These are phyloP conservation scores for Umbelopsis ramanniana DNA, from an alignment of 192 early-diverging fungal genomes.

Conservation along the genomic window DNA sequence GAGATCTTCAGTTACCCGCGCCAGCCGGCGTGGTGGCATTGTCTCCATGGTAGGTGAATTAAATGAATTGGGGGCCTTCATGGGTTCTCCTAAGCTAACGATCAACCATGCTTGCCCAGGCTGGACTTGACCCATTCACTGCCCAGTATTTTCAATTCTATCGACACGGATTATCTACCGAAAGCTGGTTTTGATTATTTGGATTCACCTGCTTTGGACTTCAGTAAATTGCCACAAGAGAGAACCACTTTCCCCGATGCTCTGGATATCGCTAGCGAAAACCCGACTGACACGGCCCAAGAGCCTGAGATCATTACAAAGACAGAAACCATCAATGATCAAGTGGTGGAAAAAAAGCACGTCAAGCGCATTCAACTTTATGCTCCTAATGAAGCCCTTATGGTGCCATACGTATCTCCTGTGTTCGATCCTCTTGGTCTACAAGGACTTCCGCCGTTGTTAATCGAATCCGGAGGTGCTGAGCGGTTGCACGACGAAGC, in stretches of 20 bases:
- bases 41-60: constrained; percentile 65
- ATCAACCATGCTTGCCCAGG: constrained; percentile 23
- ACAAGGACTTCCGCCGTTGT: constrained; percentile 44
- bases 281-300: neutral
- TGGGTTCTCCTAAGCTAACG: neutral
- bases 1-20: constrained; percentile 58
- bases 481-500: constrained; percentile 54
- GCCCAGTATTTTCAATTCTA: constrained; percentile 43
- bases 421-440: constrained; percentile 39
- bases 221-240: constrained; percentile 22
- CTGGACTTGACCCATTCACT: constrained; percentile 53
- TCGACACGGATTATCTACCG: constrained; percentile 48
- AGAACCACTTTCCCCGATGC: constrained; percentile 1
- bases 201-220: constrained; percentile 38
- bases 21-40: constrained; percentile 59
- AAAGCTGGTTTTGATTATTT: constrained; percentile 48
- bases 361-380: constrained; percentile 50
- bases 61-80: neutral
- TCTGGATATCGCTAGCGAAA: neutral
- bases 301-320: neutral
- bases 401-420: constrained; percentile 51
- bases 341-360: constrained; percentile 1
- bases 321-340: neutral
- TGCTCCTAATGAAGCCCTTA: constrained; percentile 46
- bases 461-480: constrained; percentile 50